Percentiles rank a stretch among this genome's conserved stretches.
Conservation (phyloP, 805 yeast species). For the Saturnispora halmiae region DNA sequence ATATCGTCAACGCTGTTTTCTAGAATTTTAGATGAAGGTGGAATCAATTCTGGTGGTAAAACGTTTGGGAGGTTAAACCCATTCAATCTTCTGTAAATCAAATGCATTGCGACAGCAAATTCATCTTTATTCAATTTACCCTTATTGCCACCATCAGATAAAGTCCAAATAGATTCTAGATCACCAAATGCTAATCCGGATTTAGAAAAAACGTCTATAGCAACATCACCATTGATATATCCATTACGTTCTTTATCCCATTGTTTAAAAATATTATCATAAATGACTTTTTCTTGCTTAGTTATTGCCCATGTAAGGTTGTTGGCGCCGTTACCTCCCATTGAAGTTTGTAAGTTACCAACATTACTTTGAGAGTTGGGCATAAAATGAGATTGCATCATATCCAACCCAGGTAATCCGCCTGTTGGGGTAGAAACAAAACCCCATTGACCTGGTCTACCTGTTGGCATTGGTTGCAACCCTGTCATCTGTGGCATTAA, state of each 20-base stretch:
- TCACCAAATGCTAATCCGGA: slow-evolving; percentile 83
- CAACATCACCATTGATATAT: slow-evolving; percentile 66
- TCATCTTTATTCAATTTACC: slow-evolving; percentile 84
- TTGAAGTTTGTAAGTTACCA: slow-evolving; percentile 21
- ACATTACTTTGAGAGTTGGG: slow-evolving; percentile 36
- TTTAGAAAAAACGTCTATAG: slow-evolving; percentile 80
- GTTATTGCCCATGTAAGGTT: slow-evolving; percentile 77
- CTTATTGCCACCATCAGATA: slow-evolving; percentile 72
- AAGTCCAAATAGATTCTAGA: slow-evolving; percentile 83
- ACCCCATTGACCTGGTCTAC: slow-evolving; percentile 76
- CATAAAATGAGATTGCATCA: slow-evolving; percentile 58
- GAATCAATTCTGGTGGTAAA: slow-evolving; percentile 82
- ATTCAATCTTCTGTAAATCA: slow-evolving; percentile 81
- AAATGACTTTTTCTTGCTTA: slow-evolving; percentile 76
- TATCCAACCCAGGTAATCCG: slow-evolving; percentile 61
- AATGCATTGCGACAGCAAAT: slow-evolving; percentile 95
- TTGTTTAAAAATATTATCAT: slow-evolving; percentile 78
- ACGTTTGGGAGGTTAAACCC: slow-evolving; percentile 77
- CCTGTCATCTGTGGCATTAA: slow-evolving; percentile 36
- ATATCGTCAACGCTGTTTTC: slow-evolving; percentile 62
- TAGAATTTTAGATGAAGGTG: slow-evolving; percentile 72
- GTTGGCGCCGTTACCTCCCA: slow-evolving; percentile 29
- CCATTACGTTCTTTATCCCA: slow-evolving; percentile 73
- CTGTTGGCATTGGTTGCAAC: slow-evolving; percentile 44
- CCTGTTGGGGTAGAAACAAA: slow-evolving; percentile 61